Evolutionary conservation across 2,329 filamentous ascomycete genomes (phyloP), one percentile per base, ranked within the genome.

Genomic region (Akanthomyces muscarius): DNA sequence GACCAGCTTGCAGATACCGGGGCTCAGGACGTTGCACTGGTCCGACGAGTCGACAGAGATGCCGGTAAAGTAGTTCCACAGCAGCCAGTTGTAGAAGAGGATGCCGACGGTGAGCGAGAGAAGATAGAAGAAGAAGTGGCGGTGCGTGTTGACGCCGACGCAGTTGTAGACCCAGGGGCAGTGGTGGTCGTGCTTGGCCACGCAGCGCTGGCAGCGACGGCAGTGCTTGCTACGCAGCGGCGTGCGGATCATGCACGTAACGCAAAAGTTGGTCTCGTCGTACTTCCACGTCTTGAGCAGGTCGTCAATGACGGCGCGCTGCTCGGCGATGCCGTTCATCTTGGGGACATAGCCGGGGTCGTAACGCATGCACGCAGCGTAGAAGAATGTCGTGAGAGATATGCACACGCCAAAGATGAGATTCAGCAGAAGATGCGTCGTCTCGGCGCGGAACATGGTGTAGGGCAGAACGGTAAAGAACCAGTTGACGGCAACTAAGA

Each of bases 141-240:
- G 88, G 71, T 98, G 90, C 74, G 98, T 99, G 78, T 98, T 98
- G 66, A 95, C 86, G 50, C 91, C 95, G 48, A 99, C 86, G 71
- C 95, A 99, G 76, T 97, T 98, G 77, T 96, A 90, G 28, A 98
- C 91, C 95, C 95, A 99, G 0, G 95, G 95, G 71, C 95, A 99
- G 73, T 99, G 95, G 72, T 99, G 95, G 73, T 99, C 95, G 77
- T 97, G 92, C 76, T 96, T 96, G 61, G 94, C 92, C 61, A 99
- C 91, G 74, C 95, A 99, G 67, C 94, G 89, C 70, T 90, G 87
- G 74, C 95, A 99, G 65, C 91, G 85, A 72, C 89, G 89, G 78
- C 95, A 99, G 77, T 99, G 95, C 80, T 98, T 99, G 78, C 93
- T 97, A 68, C 95, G 86, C 65, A 99, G 78, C 4, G 95, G 95